phyloP scores from a whole-genome alignment of 2,329 filamentous ascomycete species.

The Aspergillus fijiensis region DNA sequence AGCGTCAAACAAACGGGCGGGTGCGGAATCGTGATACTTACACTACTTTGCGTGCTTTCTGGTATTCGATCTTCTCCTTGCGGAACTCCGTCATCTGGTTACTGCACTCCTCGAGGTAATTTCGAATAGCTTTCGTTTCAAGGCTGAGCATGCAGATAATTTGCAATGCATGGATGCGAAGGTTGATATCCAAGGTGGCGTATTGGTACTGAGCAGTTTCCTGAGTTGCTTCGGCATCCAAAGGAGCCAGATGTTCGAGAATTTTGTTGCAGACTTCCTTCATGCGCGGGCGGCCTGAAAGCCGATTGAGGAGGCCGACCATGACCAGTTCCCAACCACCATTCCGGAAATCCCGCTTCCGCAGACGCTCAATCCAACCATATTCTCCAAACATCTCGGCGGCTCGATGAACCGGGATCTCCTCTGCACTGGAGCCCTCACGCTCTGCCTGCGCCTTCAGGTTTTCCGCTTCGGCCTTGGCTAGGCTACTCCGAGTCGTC shows the following conservation, averaged over 20 bases:
- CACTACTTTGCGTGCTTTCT: conserved; percentile 69
- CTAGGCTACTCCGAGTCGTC: conserved; percentile 81
- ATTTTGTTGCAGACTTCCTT: conserved; percentile 75
- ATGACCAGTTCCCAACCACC: conserved; percentile 92
- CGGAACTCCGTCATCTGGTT: conserved; percentile 92
- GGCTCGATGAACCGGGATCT: conserved; percentile 52
- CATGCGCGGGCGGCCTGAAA: conserved; percentile 72
- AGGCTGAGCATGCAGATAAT: conserved; percentile 82
- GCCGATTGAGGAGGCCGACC: conserved; percentile 78
- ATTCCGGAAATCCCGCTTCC: conserved; percentile 78
- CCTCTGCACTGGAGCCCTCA: conserved; percentile 42
- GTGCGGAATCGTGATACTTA: conserved; percentile 39
- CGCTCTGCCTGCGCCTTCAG: conserved; percentile 60
- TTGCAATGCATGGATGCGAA: conserved; percentile 76
- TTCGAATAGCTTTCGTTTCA: conserved; percentile 80
- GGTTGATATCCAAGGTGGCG: conserved; percentile 74
- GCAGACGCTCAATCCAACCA: conserved; percentile 82
- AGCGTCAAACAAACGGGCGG: background rate
- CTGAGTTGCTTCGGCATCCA: conserved; percentile 70
- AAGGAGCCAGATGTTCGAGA: conserved; percentile 75
- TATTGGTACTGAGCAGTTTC: conserved; percentile 75
- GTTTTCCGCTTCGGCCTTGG: conserved; percentile 73
- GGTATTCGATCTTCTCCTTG: conserved; percentile 92
- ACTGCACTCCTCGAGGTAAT: conserved; percentile 87
- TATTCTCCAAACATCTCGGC: conserved; percentile 71